Evolutionary conservation across 768 basidiomycete genomes (phyloP), one percentile per base, ranked within the genome.

Genomic region (Naganishia randhawae): DNA sequence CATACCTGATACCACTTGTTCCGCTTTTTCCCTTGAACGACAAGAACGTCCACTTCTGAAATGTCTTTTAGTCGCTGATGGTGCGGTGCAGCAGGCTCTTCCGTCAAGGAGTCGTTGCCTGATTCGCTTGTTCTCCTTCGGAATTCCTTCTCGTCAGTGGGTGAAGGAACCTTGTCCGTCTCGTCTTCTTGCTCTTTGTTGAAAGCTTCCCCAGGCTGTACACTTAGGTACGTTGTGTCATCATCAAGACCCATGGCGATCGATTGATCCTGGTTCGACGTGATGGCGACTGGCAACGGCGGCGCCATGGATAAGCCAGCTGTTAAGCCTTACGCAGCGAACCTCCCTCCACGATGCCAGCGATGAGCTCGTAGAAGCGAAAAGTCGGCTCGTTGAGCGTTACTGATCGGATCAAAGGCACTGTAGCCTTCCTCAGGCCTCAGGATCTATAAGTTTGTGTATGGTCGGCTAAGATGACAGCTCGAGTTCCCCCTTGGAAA

Each of bases 1-100:
- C 87, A 79, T 64, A 80, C 41, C 70, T 80, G 77, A 74, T 75
- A 75, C 55, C 50, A 63, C 19, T 45, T 32, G 25, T 55, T 45
- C 53, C 41, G 37, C 31, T 67, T 48, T 25, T 67, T 67, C 1
- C 42, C 66, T 14, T 27, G 41, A 19, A 54, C 48, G 53, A 55
- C 33, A 3, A 33, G 29, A 42, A 22, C 65, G 52, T 42, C 51
- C 6, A 61, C 32, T 19, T 22, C 53, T 1, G 13, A 55, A 35
- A 63, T 45, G 52, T 57, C 32, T 25, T 39, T 27, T 6, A 31
- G 11, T 27, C 57, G 57, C 11, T 39, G 35, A 41, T 61, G 37
- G 11, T 25, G 19, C 19, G 1, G 39, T 29, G 45, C 7, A 39
- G 22, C 33, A 27, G 19, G 48, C 35, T 27, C 35, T 5, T 45